Percentiles rank a stretch among this genome's conserved stretches.
Evolutionary conservation across 169 alveolate species (phyloP).

Genomic region (Plasmodium yoelii): DNA sequence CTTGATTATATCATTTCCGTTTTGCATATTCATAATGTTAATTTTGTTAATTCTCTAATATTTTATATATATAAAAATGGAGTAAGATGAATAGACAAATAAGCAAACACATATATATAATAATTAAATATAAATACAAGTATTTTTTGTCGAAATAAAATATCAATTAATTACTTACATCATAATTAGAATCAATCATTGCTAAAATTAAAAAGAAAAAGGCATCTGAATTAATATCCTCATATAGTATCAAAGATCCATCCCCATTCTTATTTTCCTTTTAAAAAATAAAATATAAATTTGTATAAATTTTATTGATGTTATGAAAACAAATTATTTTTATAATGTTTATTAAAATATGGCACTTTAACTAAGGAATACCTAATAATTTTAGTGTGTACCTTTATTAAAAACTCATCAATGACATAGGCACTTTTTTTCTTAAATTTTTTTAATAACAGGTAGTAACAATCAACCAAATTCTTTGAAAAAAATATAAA

Average conservation of each 20-base stretch:
- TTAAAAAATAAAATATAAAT: slow-evolving; percentile 11
- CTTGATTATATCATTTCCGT: slow-evolving; percentile 48
- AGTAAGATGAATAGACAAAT: neutral
- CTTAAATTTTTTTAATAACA: slow-evolving; percentile 57
- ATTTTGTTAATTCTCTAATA: slow-evolving; percentile 50
- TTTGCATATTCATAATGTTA: slow-evolving; percentile 46
- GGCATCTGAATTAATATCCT: slow-evolving; percentile 49
- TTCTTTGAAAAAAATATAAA: slow-evolving; percentile 21
- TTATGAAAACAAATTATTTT: neutral
- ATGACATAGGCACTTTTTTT: slow-evolving; percentile 58
- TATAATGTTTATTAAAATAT: too few relatives aligned
- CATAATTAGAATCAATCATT: slow-evolving; percentile 67
- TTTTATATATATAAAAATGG: neutral
- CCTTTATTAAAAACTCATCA: slow-evolving; percentile 71
- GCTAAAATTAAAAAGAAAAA: slow-evolving; percentile 60
- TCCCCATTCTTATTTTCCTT: slow-evolving; percentile 66
- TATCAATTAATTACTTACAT: slow-evolving; percentile 13
- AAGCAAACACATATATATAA: slow-evolving; percentile 8
- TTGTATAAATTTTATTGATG: slow-evolving; percentile 6
- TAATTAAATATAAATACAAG: neutral
- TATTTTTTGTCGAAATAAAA: neutral
- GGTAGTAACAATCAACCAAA: slow-evolving; percentile 57
- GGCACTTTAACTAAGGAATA: too few relatives aligned
- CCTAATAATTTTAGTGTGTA: neutral
- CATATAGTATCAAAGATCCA: slow-evolving; percentile 49